phyloP scores from a whole-genome alignment of 2,329 filamentous ascomycete genomes.

The Atkinsonella texensis region DNA sequence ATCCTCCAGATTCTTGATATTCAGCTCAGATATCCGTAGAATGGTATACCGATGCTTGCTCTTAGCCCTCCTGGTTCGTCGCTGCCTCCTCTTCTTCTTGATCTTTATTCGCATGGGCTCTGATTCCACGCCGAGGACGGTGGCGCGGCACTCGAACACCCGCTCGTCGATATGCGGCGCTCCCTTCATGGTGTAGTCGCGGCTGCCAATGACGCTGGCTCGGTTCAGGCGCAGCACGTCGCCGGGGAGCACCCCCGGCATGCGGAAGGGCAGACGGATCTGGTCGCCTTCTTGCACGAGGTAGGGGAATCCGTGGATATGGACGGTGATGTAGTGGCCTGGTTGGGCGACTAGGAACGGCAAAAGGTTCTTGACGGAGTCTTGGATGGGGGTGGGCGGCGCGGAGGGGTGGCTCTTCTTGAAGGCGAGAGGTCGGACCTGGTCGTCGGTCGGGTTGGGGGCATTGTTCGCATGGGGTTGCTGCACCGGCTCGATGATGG shows the following conservation, averaged over 20 bases:
- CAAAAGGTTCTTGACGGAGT: conserved; percentile 48
- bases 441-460: conserved; percentile 21
- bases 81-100: conserved; percentile 70
- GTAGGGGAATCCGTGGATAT: conserved; percentile 71
- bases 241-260: conserved; percentile 65
- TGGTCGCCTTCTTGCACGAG: conserved; percentile 66
- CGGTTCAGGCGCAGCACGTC: conserved; percentile 83
- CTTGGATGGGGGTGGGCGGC: conserved; percentile 31
- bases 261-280: conserved; percentile 66
- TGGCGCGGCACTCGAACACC: conserved; percentile 74
- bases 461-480: conserved; percentile 24
- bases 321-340: conserved; percentile 64
- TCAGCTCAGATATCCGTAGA: conserved; percentile 71
- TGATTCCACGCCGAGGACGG: conserved; percentile 72
- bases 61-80: conserved; percentile 61
- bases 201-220: conserved; percentile 67
- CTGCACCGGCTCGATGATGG: conserved; percentile 32
- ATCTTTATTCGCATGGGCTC: conserved; percentile 66
- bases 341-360: conserved; percentile 63
- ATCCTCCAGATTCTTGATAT: conserved; percentile 39
- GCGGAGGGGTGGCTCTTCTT: conserved; percentile 27
- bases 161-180: conserved; percentile 71
- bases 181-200: conserved; percentile 83
- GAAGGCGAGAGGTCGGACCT: conserved; percentile 24
- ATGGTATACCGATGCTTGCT: conserved; percentile 91